These are phyloP conservation scores for Blastocystis sp. DNA, from an alignment of 352 stramenopile genomes.

Conservation along the genomic window DNA sequence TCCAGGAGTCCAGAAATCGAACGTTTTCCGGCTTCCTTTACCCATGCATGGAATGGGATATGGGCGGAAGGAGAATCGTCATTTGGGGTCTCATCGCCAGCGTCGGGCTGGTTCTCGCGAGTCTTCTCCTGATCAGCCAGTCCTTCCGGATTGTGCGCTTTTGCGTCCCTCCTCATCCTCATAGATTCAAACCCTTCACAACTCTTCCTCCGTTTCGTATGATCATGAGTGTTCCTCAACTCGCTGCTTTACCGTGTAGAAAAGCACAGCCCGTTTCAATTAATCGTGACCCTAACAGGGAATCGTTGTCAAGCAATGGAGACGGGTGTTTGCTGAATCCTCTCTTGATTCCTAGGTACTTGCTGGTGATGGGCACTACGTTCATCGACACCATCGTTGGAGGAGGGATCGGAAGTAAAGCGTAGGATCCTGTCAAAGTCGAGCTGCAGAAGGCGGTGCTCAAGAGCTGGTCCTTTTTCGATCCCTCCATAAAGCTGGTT, in stretches of 20 bases:
- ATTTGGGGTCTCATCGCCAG: background rate
- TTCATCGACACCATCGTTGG: constrained; percentile 6
- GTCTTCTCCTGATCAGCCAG: background rate
- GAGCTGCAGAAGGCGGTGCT: constrained; percentile 26
- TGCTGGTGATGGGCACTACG: background rate
- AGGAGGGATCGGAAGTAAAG: background rate
- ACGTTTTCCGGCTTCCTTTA: background rate
- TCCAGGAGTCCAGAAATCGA: background rate
- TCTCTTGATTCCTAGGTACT: background rate
- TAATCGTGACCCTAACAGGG: background rate
- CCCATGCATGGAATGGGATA: background rate
- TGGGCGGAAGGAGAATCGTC: background rate
- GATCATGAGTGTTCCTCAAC: background rate
- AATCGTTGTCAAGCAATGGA: background rate
- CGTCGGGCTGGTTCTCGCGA: background rate
- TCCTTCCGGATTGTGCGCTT: background rate
- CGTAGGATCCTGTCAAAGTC: constrained; percentile 26
- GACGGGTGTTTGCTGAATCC: background rate
- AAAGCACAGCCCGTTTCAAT: background rate
- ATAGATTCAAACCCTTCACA: background rate
- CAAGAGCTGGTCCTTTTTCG: constrained; percentile 21
- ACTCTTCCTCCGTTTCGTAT: background rate
- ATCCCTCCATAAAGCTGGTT: background rate
- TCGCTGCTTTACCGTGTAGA: background rate
- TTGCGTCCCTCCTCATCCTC: background rate